A percentile compares a stretch with the other conserved stretches of the same genome.
Evolutionary conservation across 805 yeast genomes (phyloP).

Genomic region (Zygosaccharomyces siamensis): DNA sequence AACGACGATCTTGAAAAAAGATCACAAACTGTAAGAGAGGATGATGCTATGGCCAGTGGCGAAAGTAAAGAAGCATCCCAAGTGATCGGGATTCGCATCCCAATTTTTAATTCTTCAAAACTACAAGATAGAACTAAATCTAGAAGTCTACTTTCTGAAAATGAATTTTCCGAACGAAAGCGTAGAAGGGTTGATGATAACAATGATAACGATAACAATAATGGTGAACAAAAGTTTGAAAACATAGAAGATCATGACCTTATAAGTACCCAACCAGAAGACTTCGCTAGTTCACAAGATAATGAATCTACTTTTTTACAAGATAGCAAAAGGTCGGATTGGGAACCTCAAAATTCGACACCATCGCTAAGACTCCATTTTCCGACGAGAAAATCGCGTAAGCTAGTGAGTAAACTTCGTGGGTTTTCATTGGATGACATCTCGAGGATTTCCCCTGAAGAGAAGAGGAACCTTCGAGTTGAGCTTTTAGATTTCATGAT

Average conservation of each 20-base stretch:
- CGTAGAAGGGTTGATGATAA: background rate
- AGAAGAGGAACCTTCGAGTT: slow-evolving; percentile 23
- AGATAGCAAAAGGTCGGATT: background rate
- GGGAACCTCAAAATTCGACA: slow-evolving; percentile 9
- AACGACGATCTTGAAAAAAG: background rate
- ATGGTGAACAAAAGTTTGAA: background rate
- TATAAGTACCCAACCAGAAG: background rate
- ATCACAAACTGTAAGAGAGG: background rate
- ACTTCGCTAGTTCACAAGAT: background rate
- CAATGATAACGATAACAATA: background rate
- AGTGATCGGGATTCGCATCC: slow-evolving; percentile 15
- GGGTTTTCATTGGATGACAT: slow-evolving; percentile 17
- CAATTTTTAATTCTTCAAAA: slow-evolving; percentile 22
- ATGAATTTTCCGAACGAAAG: background rate
- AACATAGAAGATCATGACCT: background rate
- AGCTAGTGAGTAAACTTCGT: slow-evolving; percentile 18
- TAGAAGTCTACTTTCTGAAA: background rate
- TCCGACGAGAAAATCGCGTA: slow-evolving; percentile 21
- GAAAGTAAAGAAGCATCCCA: background rate
- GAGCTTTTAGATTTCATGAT: slow-evolving; percentile 25
- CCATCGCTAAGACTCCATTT: slow-evolving; percentile 18
- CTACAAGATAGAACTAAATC: background rate
- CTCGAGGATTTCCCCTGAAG: slow-evolving; percentile 16
- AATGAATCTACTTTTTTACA: slow-evolving; percentile 1
- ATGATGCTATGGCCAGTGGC: background rate